Evolutionary conservation across 169 alveolate species (phyloP).

Genomic region (Babesia sp.): DNA sequence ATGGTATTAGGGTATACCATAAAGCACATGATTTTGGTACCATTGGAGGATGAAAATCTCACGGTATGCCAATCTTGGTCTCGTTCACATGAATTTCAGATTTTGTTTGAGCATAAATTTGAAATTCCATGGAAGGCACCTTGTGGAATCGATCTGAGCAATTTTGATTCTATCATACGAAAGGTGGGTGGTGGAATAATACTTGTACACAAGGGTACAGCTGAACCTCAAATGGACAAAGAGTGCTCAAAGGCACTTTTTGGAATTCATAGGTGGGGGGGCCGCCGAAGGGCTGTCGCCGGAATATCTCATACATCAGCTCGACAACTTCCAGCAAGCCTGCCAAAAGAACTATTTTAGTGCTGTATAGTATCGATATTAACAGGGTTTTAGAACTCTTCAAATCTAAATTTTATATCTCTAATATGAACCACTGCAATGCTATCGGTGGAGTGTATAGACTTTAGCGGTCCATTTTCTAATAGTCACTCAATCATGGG

Average conservation of each 20-base stretch:
- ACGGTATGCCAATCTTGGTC: conserved; percentile 2
- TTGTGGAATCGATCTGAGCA: conserved; percentile 47
- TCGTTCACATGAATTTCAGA: conserved; percentile 8
- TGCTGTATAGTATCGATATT: not conserved
- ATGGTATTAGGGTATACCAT: conserved; percentile 46
- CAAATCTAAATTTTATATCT: not conserved
- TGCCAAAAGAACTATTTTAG: conserved; percentile 28
- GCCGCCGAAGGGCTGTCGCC: conserved; percentile 55
- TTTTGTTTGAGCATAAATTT: conserved; percentile 46
- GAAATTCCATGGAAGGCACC: conserved; percentile 65
- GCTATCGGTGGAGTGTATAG: not conserved
- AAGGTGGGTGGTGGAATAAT: conserved; percentile 6
- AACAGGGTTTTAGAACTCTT: not conserved
- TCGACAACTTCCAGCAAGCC: conserved; percentile 38
- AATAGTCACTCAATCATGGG: not conserved
- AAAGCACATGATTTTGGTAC: conserved; percentile 41
- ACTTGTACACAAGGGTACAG: conserved; percentile 3
- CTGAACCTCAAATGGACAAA: conserved; percentile 59
- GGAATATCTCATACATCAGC: conserved; percentile 48
- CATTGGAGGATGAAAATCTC: conserved; percentile 35
- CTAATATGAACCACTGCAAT: not conserved
- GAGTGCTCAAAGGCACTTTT: conserved; percentile 47
- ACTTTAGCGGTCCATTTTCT: not conserved
- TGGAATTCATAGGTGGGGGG: conserved; percentile 64
- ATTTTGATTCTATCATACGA: conserved; percentile 30